Evolutionary conservation across 2,329 filamentous ascomycete genomes (phyloP).

Genomic region (Pyrenochaeta sp.): DNA sequence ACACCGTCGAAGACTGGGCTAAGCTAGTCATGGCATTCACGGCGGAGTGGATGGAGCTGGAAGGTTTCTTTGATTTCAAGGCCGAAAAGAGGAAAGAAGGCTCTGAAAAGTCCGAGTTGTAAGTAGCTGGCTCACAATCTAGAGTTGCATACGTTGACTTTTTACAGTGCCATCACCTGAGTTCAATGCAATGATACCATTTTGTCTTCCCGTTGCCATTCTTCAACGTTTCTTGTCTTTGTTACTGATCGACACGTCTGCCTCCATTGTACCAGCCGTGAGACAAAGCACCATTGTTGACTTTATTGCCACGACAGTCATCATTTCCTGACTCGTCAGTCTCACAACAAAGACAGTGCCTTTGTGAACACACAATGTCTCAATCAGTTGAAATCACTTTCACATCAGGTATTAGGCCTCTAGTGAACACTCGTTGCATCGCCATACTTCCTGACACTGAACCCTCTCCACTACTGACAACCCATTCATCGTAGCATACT

Average conservation of each 20-base stretch:
- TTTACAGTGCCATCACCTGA: constrained; percentile 41
- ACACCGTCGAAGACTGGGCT: constrained; percentile 88
- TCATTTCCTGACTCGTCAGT: too few species aligned
- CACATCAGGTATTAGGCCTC: too few species aligned
- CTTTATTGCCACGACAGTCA: too few species aligned
- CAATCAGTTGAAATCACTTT: not conserved
- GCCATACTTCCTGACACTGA: too few species aligned
- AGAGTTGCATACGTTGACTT: constrained; percentile 27
- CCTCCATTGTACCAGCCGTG: constrained; percentile 1
- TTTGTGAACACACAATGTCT: not conserved
- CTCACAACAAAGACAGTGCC: constrained; percentile 5
- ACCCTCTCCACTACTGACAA: too few species aligned
- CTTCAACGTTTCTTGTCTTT: too few species aligned
- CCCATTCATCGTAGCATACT: too few species aligned
- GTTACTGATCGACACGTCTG: too few species aligned
- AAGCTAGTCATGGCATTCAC: constrained; percentile 83
- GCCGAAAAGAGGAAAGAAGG: constrained; percentile 20
- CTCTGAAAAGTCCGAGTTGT: constrained; percentile 45
- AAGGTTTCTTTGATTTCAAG: constrained; percentile 42
- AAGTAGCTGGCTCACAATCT: constrained; percentile 31
- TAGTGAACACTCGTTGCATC: too few species aligned
- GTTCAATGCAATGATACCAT: constrained; percentile 6
- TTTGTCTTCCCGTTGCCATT: too few species aligned
- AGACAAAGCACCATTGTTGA: too few species aligned
- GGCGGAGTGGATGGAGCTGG: constrained; percentile 86